These are phyloP conservation scores for Candida peoriensis DNA, from an alignment of 805 yeast genomes.

Conservation along the genomic window DNA sequence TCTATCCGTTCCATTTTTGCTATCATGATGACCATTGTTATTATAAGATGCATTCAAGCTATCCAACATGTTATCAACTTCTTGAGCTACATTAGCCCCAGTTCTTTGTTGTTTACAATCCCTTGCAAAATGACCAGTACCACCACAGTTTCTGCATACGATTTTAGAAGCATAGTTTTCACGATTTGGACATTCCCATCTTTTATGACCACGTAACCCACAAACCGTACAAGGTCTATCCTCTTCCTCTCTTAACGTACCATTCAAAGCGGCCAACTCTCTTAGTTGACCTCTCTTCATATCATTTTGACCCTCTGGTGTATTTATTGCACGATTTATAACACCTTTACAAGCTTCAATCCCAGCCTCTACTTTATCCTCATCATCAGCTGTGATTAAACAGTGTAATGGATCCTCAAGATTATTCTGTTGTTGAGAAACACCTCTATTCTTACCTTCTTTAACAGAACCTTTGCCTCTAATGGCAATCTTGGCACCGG, in stretches of 20 bases:
- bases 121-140: conserved; percentile 78
- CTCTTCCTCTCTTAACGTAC: conserved; percentile 83
- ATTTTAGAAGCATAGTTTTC: conserved; percentile 48
- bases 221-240: conserved; percentile 59
- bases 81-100: conserved; percentile 34
- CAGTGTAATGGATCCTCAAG: conserved; percentile 86
- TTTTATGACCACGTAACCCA: conserved; percentile 61
- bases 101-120: conserved; percentile 52
- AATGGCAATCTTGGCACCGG: conserved; percentile 87
- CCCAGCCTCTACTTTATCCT: conserved; percentile 72
- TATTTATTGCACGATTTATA: conserved; percentile 74
- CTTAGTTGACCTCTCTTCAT: conserved; percentile 85
- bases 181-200: conserved; percentile 58
- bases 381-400: conserved; percentile 76
- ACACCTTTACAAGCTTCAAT: conserved; percentile 67
- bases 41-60: conserved; percentile 35
- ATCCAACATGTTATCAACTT: conserved; percentile 46
- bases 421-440: conserved; percentile 36
- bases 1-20: not conserved
- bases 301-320: conserved; percentile 93
- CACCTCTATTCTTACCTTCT: conserved; percentile 66
- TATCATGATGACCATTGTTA: not conserved
- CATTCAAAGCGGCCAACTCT: conserved; percentile 89
- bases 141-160: conserved; percentile 75
- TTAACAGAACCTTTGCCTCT: conserved; percentile 96